A percentile compares a stretch with the other conserved stretches of the same genome.
These are phyloP conservation scores for Strigomonas culicis DNA, from an alignment of 208 protist species.

Conservation along the genomic window DNA sequence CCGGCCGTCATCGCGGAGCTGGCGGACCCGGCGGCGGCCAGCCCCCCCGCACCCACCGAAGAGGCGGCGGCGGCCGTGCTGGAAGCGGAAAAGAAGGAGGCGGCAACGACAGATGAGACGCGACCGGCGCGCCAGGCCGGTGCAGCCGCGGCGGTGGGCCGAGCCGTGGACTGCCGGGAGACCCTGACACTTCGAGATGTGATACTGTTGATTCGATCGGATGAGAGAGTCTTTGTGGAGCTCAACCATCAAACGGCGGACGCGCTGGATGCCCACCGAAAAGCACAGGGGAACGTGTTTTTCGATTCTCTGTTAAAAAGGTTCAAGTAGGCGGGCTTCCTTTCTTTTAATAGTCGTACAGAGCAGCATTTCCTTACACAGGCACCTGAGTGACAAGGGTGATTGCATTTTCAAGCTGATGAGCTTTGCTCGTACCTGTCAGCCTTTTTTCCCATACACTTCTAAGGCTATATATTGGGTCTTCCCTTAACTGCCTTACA, in stretches of 20 bases:
- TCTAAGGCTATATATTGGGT: no score
- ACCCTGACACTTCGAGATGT: slow-evolving; percentile 60
- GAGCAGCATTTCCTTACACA: no score
- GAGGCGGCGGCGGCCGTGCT: neutral
- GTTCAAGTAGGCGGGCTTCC: neutral
- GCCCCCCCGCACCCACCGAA: neutral
- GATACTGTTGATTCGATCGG: slow-evolving; percentile 61
- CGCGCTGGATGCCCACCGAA: slow-evolving; percentile 27
- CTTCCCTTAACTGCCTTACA: no score
- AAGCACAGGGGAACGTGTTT: neutral
- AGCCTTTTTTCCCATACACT: no score
- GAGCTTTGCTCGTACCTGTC: no score
- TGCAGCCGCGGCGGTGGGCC: neutral
- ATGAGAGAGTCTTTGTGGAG: slow-evolving; percentile 77
- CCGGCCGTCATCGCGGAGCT: slow-evolving; percentile 7
- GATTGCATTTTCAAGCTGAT: no score
- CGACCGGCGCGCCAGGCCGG: neutral
- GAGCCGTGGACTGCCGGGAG: neutral
- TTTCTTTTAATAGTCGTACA: neutral
- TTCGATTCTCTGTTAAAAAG: slow-evolving; percentile 7
- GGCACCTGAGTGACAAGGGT: no score
- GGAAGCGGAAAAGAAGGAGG: neutral
- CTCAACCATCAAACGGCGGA: slow-evolving; percentile 49
- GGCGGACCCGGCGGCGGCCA: neutral
- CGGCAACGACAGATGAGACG: neutral